Percentiles rank a stretch among this genome's conserved stretches.
phyloP scores from a whole-genome alignment of 441 rosid genomes.

The Eutrema salsugineum region DNA sequence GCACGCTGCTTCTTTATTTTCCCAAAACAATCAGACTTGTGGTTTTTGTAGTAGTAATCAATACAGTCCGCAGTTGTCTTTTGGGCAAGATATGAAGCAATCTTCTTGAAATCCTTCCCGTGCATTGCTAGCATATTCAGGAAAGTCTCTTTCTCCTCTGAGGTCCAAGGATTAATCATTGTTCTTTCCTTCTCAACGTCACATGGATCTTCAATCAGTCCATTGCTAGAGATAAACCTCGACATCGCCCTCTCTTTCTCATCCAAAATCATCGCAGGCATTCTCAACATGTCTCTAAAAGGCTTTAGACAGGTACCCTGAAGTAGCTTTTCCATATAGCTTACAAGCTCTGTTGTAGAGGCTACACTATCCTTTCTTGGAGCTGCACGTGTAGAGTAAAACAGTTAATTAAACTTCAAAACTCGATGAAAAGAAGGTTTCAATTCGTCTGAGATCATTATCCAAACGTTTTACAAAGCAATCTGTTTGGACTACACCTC shows the following conservation, averaged over 20 bases:
- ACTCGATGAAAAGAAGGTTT: background rate
- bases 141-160: constrained; percentile 76
- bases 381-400: constrained; percentile 33
- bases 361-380: constrained; percentile 55
- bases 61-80: constrained; percentile 98
- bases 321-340: constrained; percentile 59
- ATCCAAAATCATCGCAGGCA: constrained; percentile 91
- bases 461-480: background rate
- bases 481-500: constrained; percentile 9
- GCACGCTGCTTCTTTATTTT: constrained; percentile 72
- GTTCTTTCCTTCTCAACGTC: constrained; percentile 85
- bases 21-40: constrained; percentile 88
- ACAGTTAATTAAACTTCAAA: constrained; percentile 1
- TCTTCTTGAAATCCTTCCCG: constrained; percentile 89
- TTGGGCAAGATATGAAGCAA: constrained; percentile 83
- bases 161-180: constrained; percentile 88
- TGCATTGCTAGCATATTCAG: constrained; percentile 67
- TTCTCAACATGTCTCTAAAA: constrained; percentile 61
- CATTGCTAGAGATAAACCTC: constrained; percentile 74
- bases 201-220: constrained; percentile 89
- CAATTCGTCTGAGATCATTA: background rate
- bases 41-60: constrained; percentile 96
- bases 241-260: constrained; percentile 63
- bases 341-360: constrained; percentile 49
- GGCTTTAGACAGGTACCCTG: constrained; percentile 44